Evolutionary conservation across 306 rosid genomes (phyloP).

Genomic region (Canavalia ensiformis): DNA sequence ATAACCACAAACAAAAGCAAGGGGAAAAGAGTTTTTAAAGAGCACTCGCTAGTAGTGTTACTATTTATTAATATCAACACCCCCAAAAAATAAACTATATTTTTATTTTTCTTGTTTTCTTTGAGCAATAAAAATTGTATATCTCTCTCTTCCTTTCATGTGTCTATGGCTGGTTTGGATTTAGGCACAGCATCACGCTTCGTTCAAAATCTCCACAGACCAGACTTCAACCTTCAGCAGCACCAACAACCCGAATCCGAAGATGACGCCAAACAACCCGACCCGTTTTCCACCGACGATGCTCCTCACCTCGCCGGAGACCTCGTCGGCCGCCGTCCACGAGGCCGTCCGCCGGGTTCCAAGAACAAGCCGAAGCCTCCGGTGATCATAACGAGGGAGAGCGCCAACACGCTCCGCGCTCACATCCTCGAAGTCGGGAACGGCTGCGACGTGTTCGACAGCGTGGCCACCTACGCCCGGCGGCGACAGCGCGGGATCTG

Average conservation of each 20-base stretch:
- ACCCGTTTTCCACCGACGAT: slow-evolving; percentile 55
- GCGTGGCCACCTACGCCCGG: slow-evolving; percentile 80
- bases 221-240: slow-evolving; percentile 66
- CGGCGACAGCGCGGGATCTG: slow-evolving; percentile 98
- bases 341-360: slow-evolving; percentile 88
- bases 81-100: slow-evolving; percentile 15
- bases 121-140: slow-evolving; percentile 35
- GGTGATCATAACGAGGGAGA: slow-evolving; percentile 85
- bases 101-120: slow-evolving; percentile 52
- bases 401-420: slow-evolving; percentile 92
- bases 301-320: slow-evolving; percentile 56
- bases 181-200: slow-evolving; percentile 80
- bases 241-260: slow-evolving; percentile 56
- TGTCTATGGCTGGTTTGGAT: slow-evolving; percentile 92
- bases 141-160: slow-evolving; percentile 58
- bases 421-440: slow-evolving; percentile 83
- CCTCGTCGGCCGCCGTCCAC: slow-evolving; percentile 64
- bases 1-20: slow-evolving; percentile 61
- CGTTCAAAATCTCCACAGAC: slow-evolving; percentile 71
- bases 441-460: slow-evolving; percentile 88
- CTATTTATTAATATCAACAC: slow-evolving; percentile 35
- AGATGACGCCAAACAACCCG: slow-evolving; percentile 48
- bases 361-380: slow-evolving; percentile 87
- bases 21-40: slow-evolving; percentile 38
- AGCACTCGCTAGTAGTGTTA: slow-evolving; percentile 27